Evolutionary conservation across 148 eudicot species (phyloP).

Genomic region (Vaccinium myrtillus): DNA sequence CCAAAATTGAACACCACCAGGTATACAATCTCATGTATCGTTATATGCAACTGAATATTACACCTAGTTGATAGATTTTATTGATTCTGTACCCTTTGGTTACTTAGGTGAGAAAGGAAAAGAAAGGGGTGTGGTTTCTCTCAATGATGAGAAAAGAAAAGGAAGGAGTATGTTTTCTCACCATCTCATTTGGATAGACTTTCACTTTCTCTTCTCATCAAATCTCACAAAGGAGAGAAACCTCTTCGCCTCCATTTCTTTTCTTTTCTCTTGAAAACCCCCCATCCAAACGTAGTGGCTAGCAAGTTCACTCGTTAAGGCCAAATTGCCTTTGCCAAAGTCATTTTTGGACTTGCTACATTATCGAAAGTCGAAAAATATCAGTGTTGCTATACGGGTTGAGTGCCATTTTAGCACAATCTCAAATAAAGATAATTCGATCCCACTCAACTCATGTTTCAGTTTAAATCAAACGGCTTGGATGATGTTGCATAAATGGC

Average conservation of each 20-base stretch:
- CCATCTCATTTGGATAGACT: too few relatives aligned
- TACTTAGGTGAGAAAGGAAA: too few relatives aligned
- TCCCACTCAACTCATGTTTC: not conserved
- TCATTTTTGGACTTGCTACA: not conserved
- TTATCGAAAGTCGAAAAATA: not conserved
- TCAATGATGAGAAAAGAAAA: too few relatives aligned
- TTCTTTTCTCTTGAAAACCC: too few relatives aligned
- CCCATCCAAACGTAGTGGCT: too few relatives aligned
- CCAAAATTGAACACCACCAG: constrained; percentile 80
- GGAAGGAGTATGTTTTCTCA: too few relatives aligned
- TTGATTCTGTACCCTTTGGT: too few relatives aligned
- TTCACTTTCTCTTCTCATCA: too few relatives aligned
- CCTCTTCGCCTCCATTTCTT: too few relatives aligned
- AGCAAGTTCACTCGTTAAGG: not conserved
- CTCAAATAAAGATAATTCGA: not conserved
- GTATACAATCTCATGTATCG: constrained; percentile 3
- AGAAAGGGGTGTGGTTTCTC: too few relatives aligned
- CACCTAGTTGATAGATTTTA: not conserved
- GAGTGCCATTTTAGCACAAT: not conserved
- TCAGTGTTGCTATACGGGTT: not conserved
- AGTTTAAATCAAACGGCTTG: not conserved
- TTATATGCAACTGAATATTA: not conserved
- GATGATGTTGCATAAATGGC: not conserved
- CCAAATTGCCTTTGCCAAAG: not conserved
- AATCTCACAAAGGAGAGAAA: too few relatives aligned